Evolutionary conservation across 2,329 filamentous ascomycete species (phyloP).

Genomic region (Botrytis porri): DNA sequence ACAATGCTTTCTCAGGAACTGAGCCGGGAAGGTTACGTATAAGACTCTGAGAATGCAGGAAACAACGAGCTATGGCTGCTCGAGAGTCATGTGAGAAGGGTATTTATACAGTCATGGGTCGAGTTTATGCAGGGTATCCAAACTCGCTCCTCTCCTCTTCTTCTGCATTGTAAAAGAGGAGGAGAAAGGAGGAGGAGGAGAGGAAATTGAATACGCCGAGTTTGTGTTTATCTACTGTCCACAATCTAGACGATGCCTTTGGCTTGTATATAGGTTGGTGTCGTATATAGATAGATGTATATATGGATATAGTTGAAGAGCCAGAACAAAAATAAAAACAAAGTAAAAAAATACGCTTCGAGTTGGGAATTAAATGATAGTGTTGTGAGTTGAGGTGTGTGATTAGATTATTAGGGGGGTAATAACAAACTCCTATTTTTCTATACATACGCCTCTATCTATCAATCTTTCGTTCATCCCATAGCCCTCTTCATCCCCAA

Average conservation of each 20-base stretch:
- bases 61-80: neutral
- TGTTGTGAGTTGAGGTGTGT: neutral
- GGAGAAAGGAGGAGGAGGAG: too few species aligned
- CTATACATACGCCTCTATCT: too few species aligned
- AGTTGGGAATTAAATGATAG: too few species aligned
- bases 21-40: rapidly evolving
- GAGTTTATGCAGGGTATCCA: neutral
- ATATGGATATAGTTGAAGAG: neutral
- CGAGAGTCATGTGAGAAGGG: neutral
- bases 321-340: neutral
- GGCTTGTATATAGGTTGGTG: neutral
- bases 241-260: neutral
- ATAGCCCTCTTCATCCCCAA: too few species aligned
- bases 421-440: too few species aligned
- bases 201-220: too few species aligned
- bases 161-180: too few species aligned
- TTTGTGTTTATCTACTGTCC: neutral
- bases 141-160: too few species aligned
- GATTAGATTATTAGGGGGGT: too few species aligned
- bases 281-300: neutral
- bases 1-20: rapidly evolving
- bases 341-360: neutral
- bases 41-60: neutral
- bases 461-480: too few species aligned
- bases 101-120: neutral